phyloP scores from a whole-genome alignment of 2,329 filamentous ascomycete species.

The Teratosphaeria nubilosa region DNA sequence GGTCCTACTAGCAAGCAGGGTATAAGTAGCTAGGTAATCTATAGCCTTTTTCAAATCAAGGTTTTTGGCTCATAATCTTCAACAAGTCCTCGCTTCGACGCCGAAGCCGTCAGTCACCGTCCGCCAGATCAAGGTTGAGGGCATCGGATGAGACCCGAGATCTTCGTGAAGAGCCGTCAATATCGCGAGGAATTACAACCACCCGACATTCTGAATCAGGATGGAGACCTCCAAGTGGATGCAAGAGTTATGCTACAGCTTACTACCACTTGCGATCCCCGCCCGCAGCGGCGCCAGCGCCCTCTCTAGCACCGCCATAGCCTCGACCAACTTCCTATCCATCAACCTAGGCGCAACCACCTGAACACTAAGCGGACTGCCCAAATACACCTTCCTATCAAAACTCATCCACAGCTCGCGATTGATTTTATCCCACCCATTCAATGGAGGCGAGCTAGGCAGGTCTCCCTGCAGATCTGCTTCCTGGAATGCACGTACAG shows the following conservation, averaged over 20 bases:
- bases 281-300: conserved; percentile 20
- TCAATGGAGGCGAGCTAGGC: conserved; percentile 27
- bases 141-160: no score
- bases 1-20: no score
- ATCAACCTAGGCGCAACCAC: conserved; percentile 46
- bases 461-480: conserved; percentile 43
- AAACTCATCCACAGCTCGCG: conserved; percentile 46
- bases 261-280: not conserved
- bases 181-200: no score
- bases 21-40: no score
- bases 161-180: no score
- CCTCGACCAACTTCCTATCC: conserved; percentile 44
- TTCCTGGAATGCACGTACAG: conserved; percentile 41
- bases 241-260: not conserved
- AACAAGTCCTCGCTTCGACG: no score
- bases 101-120: no score
- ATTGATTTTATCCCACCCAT: conserved; percentile 53
- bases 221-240: no score
- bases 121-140: no score
- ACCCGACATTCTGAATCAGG: no score
- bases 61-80: no score
- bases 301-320: conserved; percentile 46
- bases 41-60: no score
- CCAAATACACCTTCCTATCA: conserved; percentile 45
- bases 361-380: conserved; percentile 47